A percentile compares a stretch with the other conserved stretches of the same genome.
Conservation (phyloP, 2,329 filamentous ascomycete genomes). For the Xenoacremonium recifei region DNA sequence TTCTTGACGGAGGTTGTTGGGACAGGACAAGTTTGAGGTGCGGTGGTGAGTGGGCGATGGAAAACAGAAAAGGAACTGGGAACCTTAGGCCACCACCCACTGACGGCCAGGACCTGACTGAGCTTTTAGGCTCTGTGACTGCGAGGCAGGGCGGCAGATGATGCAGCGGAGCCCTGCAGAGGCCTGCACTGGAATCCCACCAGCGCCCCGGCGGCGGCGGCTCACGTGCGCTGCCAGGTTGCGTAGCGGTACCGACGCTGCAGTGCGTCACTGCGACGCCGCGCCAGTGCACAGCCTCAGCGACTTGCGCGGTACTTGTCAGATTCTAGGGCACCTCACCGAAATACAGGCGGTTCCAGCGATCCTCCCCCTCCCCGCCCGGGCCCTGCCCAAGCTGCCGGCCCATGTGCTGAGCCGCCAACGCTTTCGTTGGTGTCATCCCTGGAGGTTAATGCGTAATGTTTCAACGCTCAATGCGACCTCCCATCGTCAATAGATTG, state of each 20-base stretch:
- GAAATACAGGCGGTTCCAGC: too few species aligned
- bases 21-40: slow-evolving; percentile 29
- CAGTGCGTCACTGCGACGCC: neutral
- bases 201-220: neutral
- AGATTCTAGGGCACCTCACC: neutral
- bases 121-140: too few species aligned
- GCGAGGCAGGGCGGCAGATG: neutral
- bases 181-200: slow-evolving; percentile 11
- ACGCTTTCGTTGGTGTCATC: too few species aligned
- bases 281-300: neutral
- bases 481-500: too few species aligned
- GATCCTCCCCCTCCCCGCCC: too few species aligned
- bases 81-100: too few species aligned
- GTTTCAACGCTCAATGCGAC: too few species aligned
- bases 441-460: too few species aligned
- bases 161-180: slow-evolving; percentile 6
- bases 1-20: slow-evolving; percentile 15
- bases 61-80: slow-evolving; percentile 33
- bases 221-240: slow-evolving; percentile 12
- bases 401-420: too few species aligned
- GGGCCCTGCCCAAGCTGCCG: too few species aligned
- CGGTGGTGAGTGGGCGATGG: too few species aligned
- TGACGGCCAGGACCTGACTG: too few species aligned
- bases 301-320: neutral
- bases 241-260: slow-evolving; percentile 3